Base-by-base conservation (phyloP, 148 eudicot genomes). In the Pharnaceum exiguum region DNA sequence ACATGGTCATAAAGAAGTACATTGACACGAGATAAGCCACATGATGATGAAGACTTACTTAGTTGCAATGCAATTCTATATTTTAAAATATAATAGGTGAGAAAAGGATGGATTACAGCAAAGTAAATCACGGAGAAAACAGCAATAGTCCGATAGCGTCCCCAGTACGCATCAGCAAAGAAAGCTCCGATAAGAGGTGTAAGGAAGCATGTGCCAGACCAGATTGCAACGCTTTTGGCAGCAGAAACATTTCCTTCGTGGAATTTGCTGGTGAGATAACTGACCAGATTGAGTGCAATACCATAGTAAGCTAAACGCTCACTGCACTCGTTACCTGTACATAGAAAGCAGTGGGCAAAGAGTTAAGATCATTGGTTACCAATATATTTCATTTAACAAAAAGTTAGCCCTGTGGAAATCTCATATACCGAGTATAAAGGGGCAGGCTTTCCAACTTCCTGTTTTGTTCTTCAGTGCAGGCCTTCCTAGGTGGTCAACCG, bases 361-460 rank as follows among this genome's bases (percentile, higher is more conserved):
- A n/a, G n/a, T n/a, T n/a, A n/a, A n/a, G n/a, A n/a, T n/a, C n/a
- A n/a, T 46, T 10, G 19, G 21, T 4, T 18, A 15, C n/a, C 8
- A 10, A 46, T 21, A 18, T 3, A 9, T 10, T 1, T n/a, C 21
- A 8, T 35, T 35, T 7, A 7, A 6, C 7, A 35, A 7, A 35
- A 35, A 6, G 38, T 12, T 12, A 35, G 12, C 8, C 38, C 38
- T n/a, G n/a, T 24, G 25, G 29, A 12, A 23, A 12, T 23, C 16
- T 15, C 7, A 21, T 30, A 25, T 65, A 82, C 87, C 87, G 56
- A 82, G 79, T 68, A 82, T 82, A 48, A 79, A 82, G 36, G 84
- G 82, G 71, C 88, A 82, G 3, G 88, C 85, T 72, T 74, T 74
- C 89, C 89, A 83, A 54, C 74, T 79, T 51, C 89, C 89, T 21